Conservation (phyloP, 345 rosid genomes). For the Physaria fendleri region DNA sequence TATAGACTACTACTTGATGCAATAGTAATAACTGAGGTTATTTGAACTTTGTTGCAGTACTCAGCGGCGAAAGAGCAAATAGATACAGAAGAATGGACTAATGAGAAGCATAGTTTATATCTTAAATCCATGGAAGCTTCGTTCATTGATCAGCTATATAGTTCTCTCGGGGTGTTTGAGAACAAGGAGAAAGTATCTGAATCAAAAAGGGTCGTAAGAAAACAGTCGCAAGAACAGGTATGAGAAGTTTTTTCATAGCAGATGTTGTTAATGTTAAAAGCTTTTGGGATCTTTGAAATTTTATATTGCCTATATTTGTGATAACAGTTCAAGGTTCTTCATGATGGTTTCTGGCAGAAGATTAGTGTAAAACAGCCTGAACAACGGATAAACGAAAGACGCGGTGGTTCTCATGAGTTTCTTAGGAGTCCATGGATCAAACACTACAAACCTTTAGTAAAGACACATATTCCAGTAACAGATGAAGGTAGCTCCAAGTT, state of each 20-base stretch:
- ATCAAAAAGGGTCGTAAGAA: slow-evolving; percentile 19
- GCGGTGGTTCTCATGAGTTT: slow-evolving; percentile 23
- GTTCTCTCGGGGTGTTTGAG: slow-evolving; percentile 39
- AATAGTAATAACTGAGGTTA: not conserved
- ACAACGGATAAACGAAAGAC: slow-evolving; percentile 24
- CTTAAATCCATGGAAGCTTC: slow-evolving; percentile 90
- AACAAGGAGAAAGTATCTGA: slow-evolving; percentile 24
- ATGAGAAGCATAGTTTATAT: slow-evolving; percentile 83
- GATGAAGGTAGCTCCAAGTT: slow-evolving; percentile 21
- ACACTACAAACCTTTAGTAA: slow-evolving; percentile 39
- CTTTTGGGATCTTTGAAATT: not conserved
- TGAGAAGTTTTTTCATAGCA: not conserved
- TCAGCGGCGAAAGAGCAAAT: slow-evolving; percentile 29
- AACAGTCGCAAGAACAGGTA: slow-evolving; percentile 61
- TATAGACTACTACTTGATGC: too few relatives aligned
- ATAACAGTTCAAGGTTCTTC: slow-evolving; percentile 61
- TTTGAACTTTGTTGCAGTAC: slow-evolving; percentile 27
- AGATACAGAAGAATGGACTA: slow-evolving; percentile 67
- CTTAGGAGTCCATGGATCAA: slow-evolving; percentile 63
- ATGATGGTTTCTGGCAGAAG: slow-evolving; percentile 63
- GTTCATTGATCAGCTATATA: slow-evolving; percentile 66
- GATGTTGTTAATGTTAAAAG: not conserved
- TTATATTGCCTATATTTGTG: not conserved
- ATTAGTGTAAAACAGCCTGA: slow-evolving; percentile 47
- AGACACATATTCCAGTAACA: slow-evolving; percentile 3